Percentiles rank a stretch among this genome's conserved stretches.
Conservation (phyloP, 495 filamentous ascomycete species). For the Podospora comata region DNA sequence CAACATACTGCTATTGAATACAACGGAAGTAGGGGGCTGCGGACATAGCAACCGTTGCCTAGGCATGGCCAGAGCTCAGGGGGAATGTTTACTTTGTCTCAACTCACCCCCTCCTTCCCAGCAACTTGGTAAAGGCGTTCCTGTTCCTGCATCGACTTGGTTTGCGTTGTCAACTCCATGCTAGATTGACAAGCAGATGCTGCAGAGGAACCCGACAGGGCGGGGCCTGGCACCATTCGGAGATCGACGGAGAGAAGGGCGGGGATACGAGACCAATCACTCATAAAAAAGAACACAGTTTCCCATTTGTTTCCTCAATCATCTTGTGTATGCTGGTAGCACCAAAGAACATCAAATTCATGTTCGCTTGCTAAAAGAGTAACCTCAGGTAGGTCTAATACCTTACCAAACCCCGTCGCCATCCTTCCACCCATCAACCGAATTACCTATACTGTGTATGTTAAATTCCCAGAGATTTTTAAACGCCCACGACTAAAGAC, state of each 20-base stretch:
- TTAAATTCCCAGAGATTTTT: conserved; percentile 3
- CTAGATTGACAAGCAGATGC: background rate
- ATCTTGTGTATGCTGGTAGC: background rate
- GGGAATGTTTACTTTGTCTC: background rate
- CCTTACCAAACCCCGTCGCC: background rate
- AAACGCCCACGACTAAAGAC: conserved; percentile 15
- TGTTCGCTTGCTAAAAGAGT: background rate
- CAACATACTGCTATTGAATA: background rate
- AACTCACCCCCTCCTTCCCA: background rate
- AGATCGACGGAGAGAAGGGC: background rate
- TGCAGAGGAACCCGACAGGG: background rate
- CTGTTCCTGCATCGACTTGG: background rate
- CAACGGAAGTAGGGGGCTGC: background rate
- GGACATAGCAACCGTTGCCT: background rate
- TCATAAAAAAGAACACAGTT: background rate
- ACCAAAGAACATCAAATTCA: background rate
- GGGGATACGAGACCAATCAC: background rate
- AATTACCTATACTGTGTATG: background rate
- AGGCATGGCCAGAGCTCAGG: background rate
- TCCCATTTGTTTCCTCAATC: background rate
- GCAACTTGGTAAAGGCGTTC: background rate
- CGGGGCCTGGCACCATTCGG: background rate
- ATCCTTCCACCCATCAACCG: background rate
- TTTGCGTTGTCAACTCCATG: background rate
- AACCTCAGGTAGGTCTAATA: background rate